Evolutionary conservation across 371 early-diverging fungal species (phyloP), one percentile per base, ranked within the genome.

Genomic region (Zychaea mexicana): DNA sequence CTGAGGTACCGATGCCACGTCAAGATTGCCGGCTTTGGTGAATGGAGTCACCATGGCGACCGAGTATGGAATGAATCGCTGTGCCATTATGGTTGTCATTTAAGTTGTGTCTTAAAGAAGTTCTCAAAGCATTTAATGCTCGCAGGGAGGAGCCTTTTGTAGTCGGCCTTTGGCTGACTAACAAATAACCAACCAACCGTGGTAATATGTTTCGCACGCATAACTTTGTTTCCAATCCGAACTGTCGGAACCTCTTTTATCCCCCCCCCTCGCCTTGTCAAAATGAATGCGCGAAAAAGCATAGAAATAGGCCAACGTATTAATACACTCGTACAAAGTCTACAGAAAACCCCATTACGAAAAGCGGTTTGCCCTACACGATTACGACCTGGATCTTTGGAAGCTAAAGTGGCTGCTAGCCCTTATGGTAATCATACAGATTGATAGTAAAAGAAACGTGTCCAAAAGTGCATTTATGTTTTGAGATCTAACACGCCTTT

Each of bases 21-120:
- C 68, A 7, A 73, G 62, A 28, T 38, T 47, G 21, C 71, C 74
- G 4, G 19, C 62, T 12, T 60, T 8, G 33, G 63, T 70, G 38
- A 73, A 73, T 10, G 74, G 74, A 1, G 74, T 73, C 3, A 73
- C 64, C 52, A 73, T 70, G 2, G 74, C 74, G 19, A 70, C 58
- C 6, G 71, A 65, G 24, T 70, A 73, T 7, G 66, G 62, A 24
- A 72, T 49, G 57, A 72, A 70, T 2, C 31, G 67, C 52, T 52
- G 52, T 27, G 52, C 52, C 27, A 26, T 26, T 10, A 36, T 36
- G 7, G 38, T 15, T 36, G 38, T 36, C 15, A 15, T 15, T 36
- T 7, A 36, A 36, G 38, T 36, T 9, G 38, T 36, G 7, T 36
- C 9, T 36, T 9, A 36, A 36, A 36, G 7, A 36, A 36, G 38